Conservation (phyloP, 148 eudicot species). For the Chenopodium berlandieri region DNA sequence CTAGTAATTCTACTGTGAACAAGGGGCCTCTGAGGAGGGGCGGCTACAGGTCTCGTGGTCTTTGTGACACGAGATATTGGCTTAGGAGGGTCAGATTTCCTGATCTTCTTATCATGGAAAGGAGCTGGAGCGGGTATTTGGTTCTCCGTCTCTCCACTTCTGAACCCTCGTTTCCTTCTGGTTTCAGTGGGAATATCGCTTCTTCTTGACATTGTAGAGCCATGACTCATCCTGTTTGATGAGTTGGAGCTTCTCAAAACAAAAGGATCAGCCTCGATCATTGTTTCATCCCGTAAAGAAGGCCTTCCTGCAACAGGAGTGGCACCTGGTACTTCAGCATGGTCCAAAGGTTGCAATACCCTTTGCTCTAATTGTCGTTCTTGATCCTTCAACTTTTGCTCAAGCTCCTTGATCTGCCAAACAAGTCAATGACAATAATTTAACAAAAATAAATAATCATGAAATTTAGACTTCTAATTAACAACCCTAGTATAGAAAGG, state of each 20-base stretch:
- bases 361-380: constrained; percentile 39
- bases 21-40: constrained; percentile 39
- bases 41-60: constrained; percentile 38
- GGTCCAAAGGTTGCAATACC: constrained; percentile 26
- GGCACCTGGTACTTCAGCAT: constrained; percentile 34
- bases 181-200: constrained; percentile 35
- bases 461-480: not conserved
- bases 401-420: constrained; percentile 72
- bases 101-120: constrained; percentile 42
- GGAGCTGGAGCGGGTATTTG: constrained; percentile 35
- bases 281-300: constrained; percentile 36
- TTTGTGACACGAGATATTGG: constrained; percentile 41
- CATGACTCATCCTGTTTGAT: constrained; percentile 53
- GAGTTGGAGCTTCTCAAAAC: constrained; percentile 66
- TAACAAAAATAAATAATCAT: not conserved
- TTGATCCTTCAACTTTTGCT: constrained; percentile 59
- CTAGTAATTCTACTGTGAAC: constrained; percentile 35
- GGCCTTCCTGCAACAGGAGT: constrained; percentile 47
- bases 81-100: constrained; percentile 72
- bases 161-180: constrained; percentile 65
- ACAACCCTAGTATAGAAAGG: not conserved
- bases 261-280: constrained; percentile 43
- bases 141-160: constrained; percentile 68
- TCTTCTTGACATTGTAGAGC: constrained; percentile 42
- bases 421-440: not conserved